Percentiles rank a stretch among this genome's conserved stretches.
Conservation (phyloP, 768 basidiomycete genomes). For the Russula griseocarnosa region DNA sequence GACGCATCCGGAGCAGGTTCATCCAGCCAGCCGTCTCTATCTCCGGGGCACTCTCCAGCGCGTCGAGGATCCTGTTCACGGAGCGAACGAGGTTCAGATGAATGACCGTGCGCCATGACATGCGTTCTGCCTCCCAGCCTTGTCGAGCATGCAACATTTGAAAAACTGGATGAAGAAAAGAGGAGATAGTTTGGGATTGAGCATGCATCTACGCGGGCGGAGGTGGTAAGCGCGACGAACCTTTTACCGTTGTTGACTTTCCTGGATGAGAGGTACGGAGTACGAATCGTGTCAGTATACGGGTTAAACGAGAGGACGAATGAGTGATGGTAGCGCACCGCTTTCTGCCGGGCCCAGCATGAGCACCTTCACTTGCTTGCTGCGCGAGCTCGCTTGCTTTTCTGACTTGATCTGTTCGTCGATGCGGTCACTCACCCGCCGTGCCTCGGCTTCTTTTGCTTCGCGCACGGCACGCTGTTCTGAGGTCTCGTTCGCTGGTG, state of each 20-base stretch:
- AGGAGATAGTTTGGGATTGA: background rate
- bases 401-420: conserved; percentile 29
- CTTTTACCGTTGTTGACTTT: conserved; percentile 17
- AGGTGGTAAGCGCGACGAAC: conserved; percentile 1
- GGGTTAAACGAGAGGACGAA: background rate
- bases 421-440: conserved; percentile 30
- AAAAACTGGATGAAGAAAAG: conserved; percentile 7
- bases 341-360: conserved; percentile 30
- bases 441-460: conserved; percentile 28
- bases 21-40: conserved; percentile 3
- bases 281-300: background rate
- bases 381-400: conserved; percentile 26
- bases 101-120: conserved; percentile 74
- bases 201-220: background rate
- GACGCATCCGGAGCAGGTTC: conserved; percentile 28
- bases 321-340: conserved; percentile 8
- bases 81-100: conserved; percentile 56
- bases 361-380: conserved; percentile 31
- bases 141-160: conserved; percentile 17
- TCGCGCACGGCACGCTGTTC: conserved; percentile 28
- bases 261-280: background rate
- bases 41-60: conserved; percentile 32
- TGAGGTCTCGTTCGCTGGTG: conserved; percentile 22
- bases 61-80: conserved; percentile 41
- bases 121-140: conserved; percentile 60